These are phyloP conservation scores for Cadophora gregata DNA, from an alignment of 2,329 filamentous ascomycete genomes.

Conservation along the genomic window DNA sequence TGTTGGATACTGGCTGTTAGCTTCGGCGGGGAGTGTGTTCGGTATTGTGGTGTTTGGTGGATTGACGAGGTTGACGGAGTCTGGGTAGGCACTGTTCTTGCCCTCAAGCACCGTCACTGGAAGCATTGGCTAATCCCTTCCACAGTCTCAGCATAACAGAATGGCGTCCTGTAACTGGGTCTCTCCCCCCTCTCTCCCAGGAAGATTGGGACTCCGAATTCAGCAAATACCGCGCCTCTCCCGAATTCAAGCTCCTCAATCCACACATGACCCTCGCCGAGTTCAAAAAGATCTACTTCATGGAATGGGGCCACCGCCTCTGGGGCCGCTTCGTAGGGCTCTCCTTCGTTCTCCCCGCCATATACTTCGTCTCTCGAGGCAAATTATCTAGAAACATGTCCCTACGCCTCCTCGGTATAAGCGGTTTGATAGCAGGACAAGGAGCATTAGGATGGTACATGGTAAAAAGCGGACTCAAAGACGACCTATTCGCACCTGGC, in stretches of 20 bases:
- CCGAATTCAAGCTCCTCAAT: slow-evolving; percentile 92
- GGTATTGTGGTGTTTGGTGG: slow-evolving; percentile 96
- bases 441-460: slow-evolving; percentile 99
- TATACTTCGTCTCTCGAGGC: slow-evolving; percentile 84
- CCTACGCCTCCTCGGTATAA: slow-evolving; percentile 79
- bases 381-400: slow-evolving; percentile 82
- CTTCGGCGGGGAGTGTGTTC: slow-evolving; percentile 90
- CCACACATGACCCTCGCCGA: slow-evolving; percentile 90
- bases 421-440: slow-evolving; percentile 89
- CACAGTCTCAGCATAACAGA: slow-evolving; percentile 92
- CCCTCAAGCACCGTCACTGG: neutral
- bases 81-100: slow-evolving; percentile 68
- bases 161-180: slow-evolving; percentile 96
- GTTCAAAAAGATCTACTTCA: slow-evolving; percentile 99
- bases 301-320: slow-evolving; percentile 96
- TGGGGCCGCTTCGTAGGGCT: slow-evolving; percentile 94
- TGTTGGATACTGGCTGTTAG: slow-evolving; percentile 92
- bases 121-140: slow-evolving; percentile 5
- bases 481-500: slow-evolving; percentile 91
- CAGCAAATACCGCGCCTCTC: slow-evolving; percentile 87
- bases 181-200: slow-evolving; percentile 78
- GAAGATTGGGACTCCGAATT: slow-evolving; percentile 94
- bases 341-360: slow-evolving; percentile 84
- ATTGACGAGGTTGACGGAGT: slow-evolving; percentile 92
- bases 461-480: slow-evolving; percentile 95